Conservation (phyloP, 768 basidiomycete genomes). For the Lactarius trivialis region DNA sequence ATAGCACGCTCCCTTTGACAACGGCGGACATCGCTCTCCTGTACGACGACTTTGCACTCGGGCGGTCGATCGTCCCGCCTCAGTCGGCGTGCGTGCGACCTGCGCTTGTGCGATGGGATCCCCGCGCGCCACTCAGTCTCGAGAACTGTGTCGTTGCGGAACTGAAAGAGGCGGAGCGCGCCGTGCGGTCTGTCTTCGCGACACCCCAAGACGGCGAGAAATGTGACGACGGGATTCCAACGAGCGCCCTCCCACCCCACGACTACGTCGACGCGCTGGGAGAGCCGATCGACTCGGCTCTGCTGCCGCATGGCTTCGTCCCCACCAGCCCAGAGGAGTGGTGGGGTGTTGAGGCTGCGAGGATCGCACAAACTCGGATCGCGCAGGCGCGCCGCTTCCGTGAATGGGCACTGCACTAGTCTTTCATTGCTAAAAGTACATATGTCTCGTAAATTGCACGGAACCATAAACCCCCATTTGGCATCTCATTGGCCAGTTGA, state of each 20-base stretch:
- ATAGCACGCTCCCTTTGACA: constrained; percentile 68
- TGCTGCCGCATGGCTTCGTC: neutral
- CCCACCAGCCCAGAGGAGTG: constrained; percentile 13
- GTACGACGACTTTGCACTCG: constrained; percentile 82
- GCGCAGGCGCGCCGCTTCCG: constrained; percentile 11
- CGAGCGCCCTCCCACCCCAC: constrained; percentile 8
- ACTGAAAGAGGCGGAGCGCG: constrained; percentile 61
- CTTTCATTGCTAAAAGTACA: neutral
- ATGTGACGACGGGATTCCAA: neutral
- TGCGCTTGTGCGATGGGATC: constrained; percentile 77
- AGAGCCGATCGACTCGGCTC: constrained; percentile 19
- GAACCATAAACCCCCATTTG: too few relatives aligned
- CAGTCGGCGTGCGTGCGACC: constrained; percentile 67
- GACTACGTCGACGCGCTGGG: constrained; percentile 26
- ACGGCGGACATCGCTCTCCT: constrained; percentile 79
- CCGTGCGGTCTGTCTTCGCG: constrained; percentile 40
- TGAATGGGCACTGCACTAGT: constrained; percentile 8
- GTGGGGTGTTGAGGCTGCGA: constrained; percentile 17
- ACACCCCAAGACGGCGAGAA: constrained; percentile 8
- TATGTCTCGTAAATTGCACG: neutral
- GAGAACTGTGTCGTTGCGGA: constrained; percentile 88
- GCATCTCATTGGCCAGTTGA: too few relatives aligned
- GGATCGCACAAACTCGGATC: constrained; percentile 1
- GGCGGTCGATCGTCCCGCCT: constrained; percentile 74
- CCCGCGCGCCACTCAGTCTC: constrained; percentile 49